Conservation (phyloP, 257 asterid species). For the Gentiana straminea region DNA sequence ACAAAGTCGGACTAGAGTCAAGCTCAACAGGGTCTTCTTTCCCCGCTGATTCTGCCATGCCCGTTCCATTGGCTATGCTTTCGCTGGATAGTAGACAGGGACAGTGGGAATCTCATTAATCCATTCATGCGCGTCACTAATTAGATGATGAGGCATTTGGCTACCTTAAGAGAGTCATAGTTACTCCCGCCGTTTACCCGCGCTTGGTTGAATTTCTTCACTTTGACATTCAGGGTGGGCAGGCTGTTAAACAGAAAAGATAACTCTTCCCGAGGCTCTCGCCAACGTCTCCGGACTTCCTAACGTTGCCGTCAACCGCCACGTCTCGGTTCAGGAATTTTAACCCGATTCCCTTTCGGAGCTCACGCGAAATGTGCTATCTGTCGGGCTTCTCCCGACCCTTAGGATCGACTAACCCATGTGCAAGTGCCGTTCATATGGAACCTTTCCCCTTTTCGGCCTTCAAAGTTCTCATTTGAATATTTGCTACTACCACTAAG, state of each 20-base stretch:
- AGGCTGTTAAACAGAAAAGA: conserved; percentile 44
- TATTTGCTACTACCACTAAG: conserved; percentile 6
- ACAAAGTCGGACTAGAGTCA: conserved; percentile 49
- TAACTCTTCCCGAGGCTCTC: conserved; percentile 44
- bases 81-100: no score
- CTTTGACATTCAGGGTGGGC: conserved; percentile 48
- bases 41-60: no score
- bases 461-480: conserved; percentile 11
- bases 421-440: conserved; percentile 1
- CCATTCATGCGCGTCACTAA: no score
- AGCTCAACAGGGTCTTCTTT: conserved; percentile 29
- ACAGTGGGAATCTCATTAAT: no score
- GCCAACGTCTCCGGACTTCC: conserved; percentile 19
- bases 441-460: conserved; percentile 13
- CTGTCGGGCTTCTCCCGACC: conserved; percentile 7
- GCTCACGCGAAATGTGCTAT: conserved; percentile 11
- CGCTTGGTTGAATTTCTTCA: no score
- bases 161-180: no score
- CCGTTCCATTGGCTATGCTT: no score
- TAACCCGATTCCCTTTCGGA: conserved; percentile 15
- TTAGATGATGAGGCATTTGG: no score
- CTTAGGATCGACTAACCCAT: conserved; percentile 2
- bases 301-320: conserved; percentile 13
- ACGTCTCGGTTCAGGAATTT: conserved; percentile 10
- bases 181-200: no score